A percentile compares a stretch with the other conserved stretches of the same genome.
These are phyloP conservation scores for Mariannaea elegans DNA, from an alignment of 2,329 filamentous ascomycete genomes.

Conservation along the genomic window DNA sequence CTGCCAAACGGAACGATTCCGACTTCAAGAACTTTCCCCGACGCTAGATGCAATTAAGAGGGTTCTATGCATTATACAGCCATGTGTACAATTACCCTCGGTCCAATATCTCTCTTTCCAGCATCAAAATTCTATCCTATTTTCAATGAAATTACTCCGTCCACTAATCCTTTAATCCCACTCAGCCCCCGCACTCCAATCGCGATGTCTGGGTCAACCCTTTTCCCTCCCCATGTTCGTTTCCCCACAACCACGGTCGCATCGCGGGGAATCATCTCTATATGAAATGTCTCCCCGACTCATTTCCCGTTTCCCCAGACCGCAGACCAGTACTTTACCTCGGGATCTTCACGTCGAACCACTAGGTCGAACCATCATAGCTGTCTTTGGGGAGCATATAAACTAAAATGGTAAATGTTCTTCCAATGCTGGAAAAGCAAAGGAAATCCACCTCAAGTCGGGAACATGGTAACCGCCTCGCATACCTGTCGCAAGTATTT, in stretches of 20 bases:
- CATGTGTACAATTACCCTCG: not conserved
- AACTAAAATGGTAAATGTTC: slow-evolving; percentile 14
- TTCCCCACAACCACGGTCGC: slow-evolving; percentile 8
- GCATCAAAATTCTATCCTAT: too few species aligned
- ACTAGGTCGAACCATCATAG: not conserved
- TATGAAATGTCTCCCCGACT: not conserved
- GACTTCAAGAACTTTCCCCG: too few species aligned
- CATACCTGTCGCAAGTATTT: not conserved
- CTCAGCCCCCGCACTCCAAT: slow-evolving; percentile 11
- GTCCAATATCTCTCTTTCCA: not conserved
- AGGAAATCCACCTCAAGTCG: not conserved
- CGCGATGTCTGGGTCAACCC: not conserved
- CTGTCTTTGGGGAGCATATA: not conserved
- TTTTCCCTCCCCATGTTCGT: slow-evolving; percentile 12
- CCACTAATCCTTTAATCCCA: not conserved
- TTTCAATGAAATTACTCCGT: not conserved
- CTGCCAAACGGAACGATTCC: not conserved
- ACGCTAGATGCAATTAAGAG: too few species aligned
- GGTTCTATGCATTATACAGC: not conserved
- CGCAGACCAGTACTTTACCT: slow-evolving; percentile 7
- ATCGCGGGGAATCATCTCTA: slow-evolving; percentile 5
- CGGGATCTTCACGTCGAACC: slow-evolving; percentile 10
- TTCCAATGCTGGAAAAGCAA: not conserved
- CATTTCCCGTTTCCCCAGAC: slow-evolving; percentile 2
- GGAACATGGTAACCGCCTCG: not conserved